Conservation (phyloP, 306 rosid species). For the Boehmeria nivea region DNA sequence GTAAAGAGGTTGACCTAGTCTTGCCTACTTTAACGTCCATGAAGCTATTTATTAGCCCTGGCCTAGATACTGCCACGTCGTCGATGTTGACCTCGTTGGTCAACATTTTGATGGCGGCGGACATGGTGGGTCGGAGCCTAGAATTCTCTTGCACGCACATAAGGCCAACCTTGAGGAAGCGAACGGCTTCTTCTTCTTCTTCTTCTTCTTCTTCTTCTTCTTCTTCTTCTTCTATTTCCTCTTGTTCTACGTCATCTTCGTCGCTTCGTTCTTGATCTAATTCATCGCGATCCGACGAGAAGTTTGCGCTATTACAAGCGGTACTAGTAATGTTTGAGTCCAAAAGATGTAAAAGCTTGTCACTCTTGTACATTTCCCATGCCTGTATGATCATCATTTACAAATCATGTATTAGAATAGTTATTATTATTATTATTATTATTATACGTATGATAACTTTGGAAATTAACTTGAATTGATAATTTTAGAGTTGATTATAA, state of each 20-base stretch:
- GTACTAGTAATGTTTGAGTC: constrained; percentile 5
- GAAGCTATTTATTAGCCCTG: constrained; percentile 13
- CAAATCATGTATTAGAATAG: too few relatives aligned
- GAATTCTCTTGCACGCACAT: constrained; percentile 29
- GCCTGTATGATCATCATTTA: too few relatives aligned
- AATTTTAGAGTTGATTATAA: too few relatives aligned
- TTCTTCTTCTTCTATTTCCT: not conserved
- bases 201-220: not conserved
- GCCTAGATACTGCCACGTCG: constrained; percentile 11
- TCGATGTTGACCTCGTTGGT: constrained; percentile 8
- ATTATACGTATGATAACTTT: too few relatives aligned
- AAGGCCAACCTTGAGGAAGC: constrained; percentile 22
- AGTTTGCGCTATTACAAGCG: not conserved
- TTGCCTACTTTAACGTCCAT: constrained; percentile 22
- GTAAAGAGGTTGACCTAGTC: not conserved
- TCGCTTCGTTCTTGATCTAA: too few relatives aligned
- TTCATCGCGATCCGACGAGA: not conserved
- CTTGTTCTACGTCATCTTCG: too few relatives aligned
- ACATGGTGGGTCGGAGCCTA: constrained; percentile 25
- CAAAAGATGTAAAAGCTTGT: constrained; percentile 21
- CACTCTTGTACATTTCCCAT: too few relatives aligned
- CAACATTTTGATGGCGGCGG: constrained; percentile 21
- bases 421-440: too few relatives aligned
- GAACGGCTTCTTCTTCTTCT: constrained; percentile 24
- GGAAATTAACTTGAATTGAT: too few relatives aligned